phyloP scores from a whole-genome alignment of 2,329 filamentous ascomycete genomes.

The Penicillium corylophilum region DNA sequence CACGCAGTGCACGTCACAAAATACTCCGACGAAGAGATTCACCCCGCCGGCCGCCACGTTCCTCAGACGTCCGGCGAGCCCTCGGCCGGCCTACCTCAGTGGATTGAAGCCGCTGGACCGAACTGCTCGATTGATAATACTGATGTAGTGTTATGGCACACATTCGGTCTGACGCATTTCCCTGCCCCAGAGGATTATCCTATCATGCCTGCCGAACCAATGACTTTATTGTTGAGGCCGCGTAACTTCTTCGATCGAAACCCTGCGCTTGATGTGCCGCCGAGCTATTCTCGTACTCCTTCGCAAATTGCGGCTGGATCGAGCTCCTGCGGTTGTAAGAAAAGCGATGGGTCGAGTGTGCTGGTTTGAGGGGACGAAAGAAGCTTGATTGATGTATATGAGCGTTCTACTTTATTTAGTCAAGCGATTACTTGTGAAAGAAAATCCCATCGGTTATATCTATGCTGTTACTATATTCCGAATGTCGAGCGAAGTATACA shows the following conservation, averaged over 20 bases:
- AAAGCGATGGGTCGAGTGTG: slow-evolving; percentile 41
- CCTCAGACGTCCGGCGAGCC: slow-evolving; percentile 83
- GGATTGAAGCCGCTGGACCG: slow-evolving; percentile 67
- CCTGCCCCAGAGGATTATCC: slow-evolving; percentile 88
- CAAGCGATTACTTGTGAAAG: background rate
- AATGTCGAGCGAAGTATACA: too few species aligned
- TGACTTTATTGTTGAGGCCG: slow-evolving; percentile 75
- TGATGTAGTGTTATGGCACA: slow-evolving; percentile 90
- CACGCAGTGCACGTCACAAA: slow-evolving; percentile 87
- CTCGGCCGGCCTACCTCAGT: slow-evolving; percentile 68
- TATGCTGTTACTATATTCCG: background rate
- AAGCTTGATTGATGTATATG: background rate
- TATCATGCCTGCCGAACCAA: slow-evolving; percentile 84
- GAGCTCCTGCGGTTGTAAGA: slow-evolving; percentile 35
- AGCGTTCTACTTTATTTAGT: background rate
- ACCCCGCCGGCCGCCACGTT: slow-evolving; percentile 82
- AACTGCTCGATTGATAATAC: slow-evolving; percentile 71
- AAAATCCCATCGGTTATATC: background rate
- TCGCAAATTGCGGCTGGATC: slow-evolving; percentile 60
- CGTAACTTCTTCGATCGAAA: slow-evolving; percentile 81
- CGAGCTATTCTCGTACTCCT: slow-evolving; percentile 70
- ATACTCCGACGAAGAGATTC: slow-evolving; percentile 78
- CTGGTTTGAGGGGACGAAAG: slow-evolving; percentile 27
- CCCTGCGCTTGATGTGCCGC: slow-evolving; percentile 76
- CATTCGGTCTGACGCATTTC: slow-evolving; percentile 88